Percentiles rank a stretch among this genome's conserved stretches.
These are phyloP conservation scores for Osmanthus fragrans DNA, from an alignment of 257 asterid genomes.

Conservation along the genomic window DNA sequence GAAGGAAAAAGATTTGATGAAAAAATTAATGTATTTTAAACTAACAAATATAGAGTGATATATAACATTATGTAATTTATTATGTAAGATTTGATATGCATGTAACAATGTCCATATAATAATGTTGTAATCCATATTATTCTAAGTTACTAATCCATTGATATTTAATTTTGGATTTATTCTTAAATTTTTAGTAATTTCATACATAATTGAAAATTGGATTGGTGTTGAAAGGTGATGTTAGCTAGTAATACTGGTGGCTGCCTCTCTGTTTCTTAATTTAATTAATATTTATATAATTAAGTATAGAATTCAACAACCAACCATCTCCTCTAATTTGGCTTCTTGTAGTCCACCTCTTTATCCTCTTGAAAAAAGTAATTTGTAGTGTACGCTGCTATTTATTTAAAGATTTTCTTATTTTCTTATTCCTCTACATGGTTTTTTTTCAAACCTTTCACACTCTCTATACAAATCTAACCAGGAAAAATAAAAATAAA, in stretches of 20 bases:
- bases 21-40: too few species aligned
- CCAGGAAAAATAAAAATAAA: slow-evolving; percentile 19
- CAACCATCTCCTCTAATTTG: slow-evolving; percentile 34
- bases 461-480: slow-evolving; percentile 26
- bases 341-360: slow-evolving; percentile 26
- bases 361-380: slow-evolving; percentile 14
- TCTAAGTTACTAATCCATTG: too few species aligned
- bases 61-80: too few species aligned
- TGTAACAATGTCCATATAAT: too few species aligned
- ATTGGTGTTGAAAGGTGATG: not conserved
- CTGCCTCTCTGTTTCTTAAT: slow-evolving; percentile 13
- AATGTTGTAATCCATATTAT: too few species aligned
- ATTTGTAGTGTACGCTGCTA: not conserved
- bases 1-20: too few species aligned
- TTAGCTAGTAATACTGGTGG: not conserved
- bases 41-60: too few species aligned
- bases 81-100: too few species aligned
- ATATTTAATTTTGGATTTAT: not conserved
- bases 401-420: slow-evolving; percentile 20
- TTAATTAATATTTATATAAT: not conserved
- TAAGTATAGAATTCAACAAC: slow-evolving; percentile 24
- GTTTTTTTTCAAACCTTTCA: slow-evolving; percentile 28
- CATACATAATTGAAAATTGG: not conserved
- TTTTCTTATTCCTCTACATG: not conserved
- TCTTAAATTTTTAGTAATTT: not conserved